Base-by-base conservation (phyloP, 225 moss, liverwort and hornwort genomes). In the Antitrichia curtipendula region DNA sequence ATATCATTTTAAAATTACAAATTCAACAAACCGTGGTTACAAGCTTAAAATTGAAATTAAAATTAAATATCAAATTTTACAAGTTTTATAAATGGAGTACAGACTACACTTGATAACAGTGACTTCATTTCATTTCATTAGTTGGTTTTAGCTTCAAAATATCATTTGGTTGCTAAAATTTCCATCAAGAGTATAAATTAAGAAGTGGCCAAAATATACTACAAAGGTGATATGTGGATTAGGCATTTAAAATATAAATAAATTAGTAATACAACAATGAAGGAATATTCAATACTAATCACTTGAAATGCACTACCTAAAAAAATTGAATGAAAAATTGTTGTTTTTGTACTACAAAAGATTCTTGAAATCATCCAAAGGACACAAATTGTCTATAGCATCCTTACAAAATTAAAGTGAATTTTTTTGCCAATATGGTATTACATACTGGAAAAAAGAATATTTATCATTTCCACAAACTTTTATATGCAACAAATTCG, bases 221-320 rank as follows among this genome's bases (percentile, higher is more conserved):
- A 8, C 1, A 8, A 41, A 1, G 5, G 5, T 25, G 3, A 70
- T 70, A 0, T 0, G 0, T 27, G 9, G 5, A 16, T 27, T 9
- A 43, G 25, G 27, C 16, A 41, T 45, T 45, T 45, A 45, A 45
- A 45, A 45, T 7, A 45, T 7, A 45, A 6, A 45, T 7, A 45
- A 69, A 8, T 13, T 8, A 69, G 4, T 40, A 24, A 13, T 12
- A 14, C 14, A 8, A 40, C 23, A 24, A 8, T 40, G 1, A 40
- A 1, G 4, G 4, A 14, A 69, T 40, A 24, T 40, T 2, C 7
- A 24, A 40, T 69, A 14, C 8, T 13, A 38, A 38, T 38, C 13
- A 23, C 9, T 68, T 40, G 8, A 24, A 40, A 40, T 69, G 8
- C 4, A 40, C 2, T 24, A 7, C 0, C 7, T 23, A 2, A 38